Percentiles rank a stretch among this genome's conserved stretches.
phyloP scores from a whole-genome alignment of 148 eudicot genomes.

The Heliosperma pusillum region DNA sequence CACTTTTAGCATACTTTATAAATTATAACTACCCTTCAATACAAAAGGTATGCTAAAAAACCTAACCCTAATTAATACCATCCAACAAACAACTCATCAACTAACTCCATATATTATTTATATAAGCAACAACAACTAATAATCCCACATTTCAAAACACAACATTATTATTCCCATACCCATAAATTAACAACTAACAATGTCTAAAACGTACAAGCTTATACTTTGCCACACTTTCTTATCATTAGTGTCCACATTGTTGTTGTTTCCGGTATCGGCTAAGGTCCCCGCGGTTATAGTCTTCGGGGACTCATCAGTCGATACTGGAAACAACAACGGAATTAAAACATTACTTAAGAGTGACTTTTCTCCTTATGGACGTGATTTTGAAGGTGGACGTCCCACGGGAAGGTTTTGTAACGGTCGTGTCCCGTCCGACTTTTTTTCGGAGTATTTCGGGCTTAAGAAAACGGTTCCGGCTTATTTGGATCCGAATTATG shows the following conservation, averaged over 20 bases:
- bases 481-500: conserved; percentile 61
- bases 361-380: conserved; percentile 74
- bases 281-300: conserved; percentile 74
- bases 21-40: neutral
- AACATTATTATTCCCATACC: neutral
- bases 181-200: neutral
- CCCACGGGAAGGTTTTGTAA: conserved; percentile 85
- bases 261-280: neutral
- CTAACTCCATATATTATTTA: neutral
- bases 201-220: neutral
- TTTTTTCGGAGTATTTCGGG: conserved; percentile 67
- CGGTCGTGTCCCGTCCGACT: conserved; percentile 76
- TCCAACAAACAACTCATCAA: conserved; percentile 1
- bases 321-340: conserved; percentile 82
- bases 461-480: conserved; percentile 73
- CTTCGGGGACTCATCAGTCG: conserved; percentile 91
- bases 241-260: neutral
- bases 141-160: neutral
- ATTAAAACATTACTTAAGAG: conserved; percentile 61
- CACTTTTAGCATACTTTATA: neutral
- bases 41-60: neutral
- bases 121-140: neutral
- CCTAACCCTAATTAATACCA: neutral
- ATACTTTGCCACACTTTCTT: neutral
- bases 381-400: conserved; percentile 58